phyloP scores from a whole-genome alignment of 1,284 basidiomycete species.

The Pseudozyma sp. region DNA sequence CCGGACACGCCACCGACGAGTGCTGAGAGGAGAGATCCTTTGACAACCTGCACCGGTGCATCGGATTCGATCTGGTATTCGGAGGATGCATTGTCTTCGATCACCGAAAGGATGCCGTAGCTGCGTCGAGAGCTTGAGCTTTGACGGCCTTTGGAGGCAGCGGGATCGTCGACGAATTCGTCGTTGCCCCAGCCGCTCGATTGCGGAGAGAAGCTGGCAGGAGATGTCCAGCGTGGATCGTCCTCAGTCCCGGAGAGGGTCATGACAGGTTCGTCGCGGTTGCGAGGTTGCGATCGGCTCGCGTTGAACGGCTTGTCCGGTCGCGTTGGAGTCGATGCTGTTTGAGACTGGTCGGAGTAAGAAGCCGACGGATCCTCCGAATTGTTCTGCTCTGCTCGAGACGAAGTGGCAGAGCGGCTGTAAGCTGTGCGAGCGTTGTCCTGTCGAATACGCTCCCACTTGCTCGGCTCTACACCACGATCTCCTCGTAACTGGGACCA shows the following conservation, averaged over 20 bases:
- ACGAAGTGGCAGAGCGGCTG: slow-evolving; percentile 16
- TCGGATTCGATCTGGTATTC: slow-evolving; percentile 38
- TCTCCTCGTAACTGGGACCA: slow-evolving; percentile 49
- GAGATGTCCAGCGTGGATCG: slow-evolving; percentile 44
- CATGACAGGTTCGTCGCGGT: slow-evolving; percentile 37
- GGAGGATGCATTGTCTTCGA: slow-evolving; percentile 18
- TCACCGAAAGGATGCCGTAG: slow-evolving; percentile 39
- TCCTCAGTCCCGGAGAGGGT: slow-evolving; percentile 33
- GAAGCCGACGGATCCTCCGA: slow-evolving; percentile 15
- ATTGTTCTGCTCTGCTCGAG: slow-evolving; percentile 9
- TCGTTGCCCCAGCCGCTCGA: slow-evolving; percentile 38
- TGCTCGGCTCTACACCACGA: slow-evolving; percentile 50
- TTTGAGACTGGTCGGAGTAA: neutral
- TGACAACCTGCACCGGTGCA: slow-evolving; percentile 47
- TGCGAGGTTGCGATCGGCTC: slow-evolving; percentile 1
- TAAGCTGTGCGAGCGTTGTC: slow-evolving; percentile 51
- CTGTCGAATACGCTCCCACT: slow-evolving; percentile 54
- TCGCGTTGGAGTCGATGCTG: slow-evolving; percentile 5
- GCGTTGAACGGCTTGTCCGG: neutral
- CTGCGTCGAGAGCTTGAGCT: neutral
- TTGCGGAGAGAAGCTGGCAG: slow-evolving; percentile 28
- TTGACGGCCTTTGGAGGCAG: slow-evolving; percentile 1
- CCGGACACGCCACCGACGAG: slow-evolving; percentile 35
- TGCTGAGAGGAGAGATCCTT: slow-evolving; percentile 44
- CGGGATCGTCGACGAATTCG: slow-evolving; percentile 42